Percentiles rank a stretch among this genome's conserved stretches.
phyloP scores from a whole-genome alignment of 176 grass and related monocot species.

The Lolium perenne region DNA sequence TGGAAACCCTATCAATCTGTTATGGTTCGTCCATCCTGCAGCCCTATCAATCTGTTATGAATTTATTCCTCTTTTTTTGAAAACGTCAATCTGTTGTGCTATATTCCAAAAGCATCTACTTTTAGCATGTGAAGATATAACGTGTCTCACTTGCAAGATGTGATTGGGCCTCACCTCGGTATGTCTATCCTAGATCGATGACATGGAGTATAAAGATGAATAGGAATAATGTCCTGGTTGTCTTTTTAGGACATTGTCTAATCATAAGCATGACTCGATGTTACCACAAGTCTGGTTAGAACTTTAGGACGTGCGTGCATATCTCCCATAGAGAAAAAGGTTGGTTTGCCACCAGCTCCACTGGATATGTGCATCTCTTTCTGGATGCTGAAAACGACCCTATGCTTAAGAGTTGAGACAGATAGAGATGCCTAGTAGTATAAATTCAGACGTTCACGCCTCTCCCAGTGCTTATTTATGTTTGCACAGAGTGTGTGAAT shows the following conservation, averaged over 20 bases:
- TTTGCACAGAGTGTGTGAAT: neutral
- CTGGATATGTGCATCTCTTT: neutral
- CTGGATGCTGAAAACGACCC: neutral
- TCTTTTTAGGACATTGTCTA: neutral
- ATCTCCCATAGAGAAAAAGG: neutral
- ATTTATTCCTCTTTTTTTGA: neutral
- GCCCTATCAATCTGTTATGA: neutral
- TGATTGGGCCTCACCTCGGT: neutral
- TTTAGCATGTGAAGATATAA: neutral
- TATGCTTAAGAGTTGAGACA: too few species aligned
- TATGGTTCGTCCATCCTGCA: neutral
- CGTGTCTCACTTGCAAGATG: neutral
- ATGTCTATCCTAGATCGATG: neutral
- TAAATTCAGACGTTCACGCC: constrained; percentile 42
- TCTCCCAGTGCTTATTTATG: constrained; percentile 22
- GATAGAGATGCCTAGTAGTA: neutral
- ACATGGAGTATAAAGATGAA: neutral
- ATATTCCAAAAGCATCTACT: neutral
- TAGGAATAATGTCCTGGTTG: neutral
- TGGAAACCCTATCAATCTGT: neutral
- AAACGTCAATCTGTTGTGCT: neutral
- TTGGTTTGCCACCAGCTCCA: constrained; percentile 20
- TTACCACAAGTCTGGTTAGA: neutral
- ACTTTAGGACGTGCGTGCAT: neutral
- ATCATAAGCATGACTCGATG: neutral